Conservation (phyloP, 1,284 basidiomycete genomes). For the Phellinidium pouzarii region DNA sequence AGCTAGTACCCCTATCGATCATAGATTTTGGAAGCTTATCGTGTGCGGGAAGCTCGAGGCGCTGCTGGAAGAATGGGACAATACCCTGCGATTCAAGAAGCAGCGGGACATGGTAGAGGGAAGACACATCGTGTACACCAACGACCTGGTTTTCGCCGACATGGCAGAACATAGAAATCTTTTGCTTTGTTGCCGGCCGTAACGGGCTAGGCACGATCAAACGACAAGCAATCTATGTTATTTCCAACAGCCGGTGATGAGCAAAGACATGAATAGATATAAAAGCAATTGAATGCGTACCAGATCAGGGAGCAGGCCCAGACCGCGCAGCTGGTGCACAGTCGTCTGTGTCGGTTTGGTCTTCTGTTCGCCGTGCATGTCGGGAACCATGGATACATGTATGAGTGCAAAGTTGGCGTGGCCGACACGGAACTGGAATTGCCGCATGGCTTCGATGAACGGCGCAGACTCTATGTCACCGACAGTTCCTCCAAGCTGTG, state of each 20-base stretch:
- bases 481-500: slow-evolving; percentile 89
- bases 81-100: slow-evolving; percentile 92
- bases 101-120: slow-evolving; percentile 96
- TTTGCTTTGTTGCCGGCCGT: slow-evolving; percentile 81
- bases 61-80: slow-evolving; percentile 75
- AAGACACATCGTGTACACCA: slow-evolving; percentile 94
- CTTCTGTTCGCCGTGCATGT: slow-evolving; percentile 98
- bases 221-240: slow-evolving; percentile 82
- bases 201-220: slow-evolving; percentile 68
- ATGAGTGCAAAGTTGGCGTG: slow-evolving; percentile 96
- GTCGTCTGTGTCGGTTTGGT: slow-evolving; percentile 99
- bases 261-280: not conserved
- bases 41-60: slow-evolving; percentile 68
- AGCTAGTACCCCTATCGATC: slow-evolving; percentile 54
- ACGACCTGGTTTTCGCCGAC: slow-evolving; percentile 91
- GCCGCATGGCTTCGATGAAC: slow-evolving; percentile 97
- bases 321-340: slow-evolving; percentile 88
- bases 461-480: slow-evolving; percentile 96
- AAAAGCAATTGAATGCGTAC: slow-evolving; percentile 39
- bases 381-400: slow-evolving; percentile 96
- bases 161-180: slow-evolving; percentile 99
- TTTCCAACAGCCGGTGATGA: not conserved
- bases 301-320: slow-evolving; percentile 91
- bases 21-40: slow-evolving; percentile 47
- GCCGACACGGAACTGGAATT: slow-evolving; percentile 99